Conservation (phyloP, 768 basidiomycete genomes). For the Lentinula boryana region DNA sequence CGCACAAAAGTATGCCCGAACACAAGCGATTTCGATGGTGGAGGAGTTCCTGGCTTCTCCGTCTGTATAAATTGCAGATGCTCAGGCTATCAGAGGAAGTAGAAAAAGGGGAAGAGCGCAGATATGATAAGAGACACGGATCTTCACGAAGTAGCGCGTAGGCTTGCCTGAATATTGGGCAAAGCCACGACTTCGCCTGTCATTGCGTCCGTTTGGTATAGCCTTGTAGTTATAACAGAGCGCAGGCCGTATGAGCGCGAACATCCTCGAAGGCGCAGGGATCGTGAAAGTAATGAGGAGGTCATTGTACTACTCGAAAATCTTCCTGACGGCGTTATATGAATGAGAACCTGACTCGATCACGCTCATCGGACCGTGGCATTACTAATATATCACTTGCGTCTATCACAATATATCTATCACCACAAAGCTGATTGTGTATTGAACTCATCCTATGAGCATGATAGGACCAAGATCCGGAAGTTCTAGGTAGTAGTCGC, state of each 20-base stretch:
- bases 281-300: background rate
- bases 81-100: constrained; percentile 34
- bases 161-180: constrained; percentile 49
- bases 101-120: background rate
- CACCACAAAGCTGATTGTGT: too few relatives aligned
- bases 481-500: too few relatives aligned
- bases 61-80: constrained; percentile 44
- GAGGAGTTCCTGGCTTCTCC: constrained; percentile 50
- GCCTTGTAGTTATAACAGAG: background rate
- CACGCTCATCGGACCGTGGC: too few relatives aligned
- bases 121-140: background rate
- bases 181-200: constrained; percentile 42
- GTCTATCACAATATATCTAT: too few relatives aligned
- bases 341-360: background rate
- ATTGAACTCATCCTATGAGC: too few relatives aligned
- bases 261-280: background rate
- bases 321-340: too few relatives aligned
- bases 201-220: constrained; percentile 29
- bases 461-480: too few relatives aligned
- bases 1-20: constrained; percentile 86
- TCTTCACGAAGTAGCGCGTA: background rate
- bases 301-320: background rate
- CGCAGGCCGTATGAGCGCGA: background rate
- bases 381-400: too few relatives aligned
- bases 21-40: constrained; percentile 60